A percentile compares a stretch with the other conserved stretches of the same genome.
These are phyloP conservation scores for Limtongia smithiae DNA, from an alignment of 805 yeast genomes.

Conservation along the genomic window DNA sequence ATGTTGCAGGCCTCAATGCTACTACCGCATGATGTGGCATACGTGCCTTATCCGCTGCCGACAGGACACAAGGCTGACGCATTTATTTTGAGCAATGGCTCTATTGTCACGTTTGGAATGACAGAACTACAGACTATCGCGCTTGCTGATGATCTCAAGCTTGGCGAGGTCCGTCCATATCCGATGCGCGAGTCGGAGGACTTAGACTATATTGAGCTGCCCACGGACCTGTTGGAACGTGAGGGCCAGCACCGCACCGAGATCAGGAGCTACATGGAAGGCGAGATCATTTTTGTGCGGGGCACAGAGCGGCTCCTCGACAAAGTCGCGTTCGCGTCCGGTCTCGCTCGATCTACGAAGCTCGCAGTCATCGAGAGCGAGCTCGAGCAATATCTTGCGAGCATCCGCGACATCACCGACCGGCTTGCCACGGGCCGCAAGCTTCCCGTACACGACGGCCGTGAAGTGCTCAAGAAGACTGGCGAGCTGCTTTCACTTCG, in stretches of 20 bases:
- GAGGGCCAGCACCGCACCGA: constrained; percentile 31
- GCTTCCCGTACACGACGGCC: constrained; percentile 48
- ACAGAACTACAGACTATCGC: constrained; percentile 49
- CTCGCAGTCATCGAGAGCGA: constrained; percentile 73
- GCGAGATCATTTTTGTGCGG: constrained; percentile 68
- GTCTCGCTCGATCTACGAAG: constrained; percentile 81
- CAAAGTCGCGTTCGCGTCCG: constrained; percentile 85
- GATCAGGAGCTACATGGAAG: constrained; percentile 48
- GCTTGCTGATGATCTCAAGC: constrained; percentile 39
- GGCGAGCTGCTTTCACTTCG: constrained; percentile 73
- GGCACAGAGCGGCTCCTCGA: constrained; percentile 56
- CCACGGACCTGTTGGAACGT: constrained; percentile 2
- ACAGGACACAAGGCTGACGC: constrained; percentile 48
- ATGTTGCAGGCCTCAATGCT: constrained; percentile 40
- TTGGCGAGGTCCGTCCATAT: constrained; percentile 49
- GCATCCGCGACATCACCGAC: constrained; percentile 64
- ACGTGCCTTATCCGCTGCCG: constrained; percentile 43
- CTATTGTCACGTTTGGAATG: constrained; percentile 81
- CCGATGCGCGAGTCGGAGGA: constrained; percentile 71
- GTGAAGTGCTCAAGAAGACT: constrained; percentile 61
- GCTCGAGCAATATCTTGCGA: constrained; percentile 62
- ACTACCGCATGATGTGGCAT: constrained; percentile 68
- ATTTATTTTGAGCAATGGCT: constrained; percentile 69
- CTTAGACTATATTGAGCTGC: constrained; percentile 65
- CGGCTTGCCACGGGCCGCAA: constrained; percentile 58